Evolutionary conservation across 768 basidiomycete species (phyloP).

Genomic region (Pleurotus cornucopiae): DNA sequence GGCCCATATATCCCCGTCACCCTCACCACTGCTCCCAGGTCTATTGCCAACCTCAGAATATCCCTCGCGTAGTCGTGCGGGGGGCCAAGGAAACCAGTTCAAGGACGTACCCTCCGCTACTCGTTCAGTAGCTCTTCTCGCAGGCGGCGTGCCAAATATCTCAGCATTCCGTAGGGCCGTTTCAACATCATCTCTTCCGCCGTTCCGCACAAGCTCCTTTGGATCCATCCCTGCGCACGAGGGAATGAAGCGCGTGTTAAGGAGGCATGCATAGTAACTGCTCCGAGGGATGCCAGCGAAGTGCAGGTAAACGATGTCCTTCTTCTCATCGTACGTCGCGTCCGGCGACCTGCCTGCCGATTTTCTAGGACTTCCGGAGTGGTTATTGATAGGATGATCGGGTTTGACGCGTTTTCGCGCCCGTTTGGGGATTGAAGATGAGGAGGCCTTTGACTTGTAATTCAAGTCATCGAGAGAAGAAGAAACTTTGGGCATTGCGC

Average conservation of each 20-base stretch:
- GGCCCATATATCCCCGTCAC: not conserved
- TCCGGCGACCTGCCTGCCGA: not conserved
- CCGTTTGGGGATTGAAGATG: no score
- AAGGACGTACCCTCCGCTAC: not conserved
- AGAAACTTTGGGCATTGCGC: no score
- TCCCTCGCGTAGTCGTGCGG: not conserved
- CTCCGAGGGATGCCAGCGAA: not conserved
- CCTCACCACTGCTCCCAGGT: not conserved
- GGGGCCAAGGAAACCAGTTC: not conserved
- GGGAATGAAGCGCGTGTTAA: constrained; percentile 1
- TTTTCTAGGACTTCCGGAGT: not conserved
- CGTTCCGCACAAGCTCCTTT: not conserved
- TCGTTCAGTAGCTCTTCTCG: not conserved
- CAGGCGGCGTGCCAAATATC: not conserved
- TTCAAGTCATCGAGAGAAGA: no score
- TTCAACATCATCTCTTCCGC: not conserved
- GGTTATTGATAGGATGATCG: not conserved
- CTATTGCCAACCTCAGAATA: not conserved
- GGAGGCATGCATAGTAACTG: not conserved
- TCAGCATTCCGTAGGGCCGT: not conserved
- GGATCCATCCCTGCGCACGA: not conserved
- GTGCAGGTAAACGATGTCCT: not conserved
- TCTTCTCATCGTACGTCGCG: not conserved
- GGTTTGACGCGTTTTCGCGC: not conserved
- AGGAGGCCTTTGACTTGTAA: no score